These are phyloP conservation scores for Neurospora sp. DNA, from an alignment of 495 filamentous ascomycete genomes.

Conservation along the genomic window DNA sequence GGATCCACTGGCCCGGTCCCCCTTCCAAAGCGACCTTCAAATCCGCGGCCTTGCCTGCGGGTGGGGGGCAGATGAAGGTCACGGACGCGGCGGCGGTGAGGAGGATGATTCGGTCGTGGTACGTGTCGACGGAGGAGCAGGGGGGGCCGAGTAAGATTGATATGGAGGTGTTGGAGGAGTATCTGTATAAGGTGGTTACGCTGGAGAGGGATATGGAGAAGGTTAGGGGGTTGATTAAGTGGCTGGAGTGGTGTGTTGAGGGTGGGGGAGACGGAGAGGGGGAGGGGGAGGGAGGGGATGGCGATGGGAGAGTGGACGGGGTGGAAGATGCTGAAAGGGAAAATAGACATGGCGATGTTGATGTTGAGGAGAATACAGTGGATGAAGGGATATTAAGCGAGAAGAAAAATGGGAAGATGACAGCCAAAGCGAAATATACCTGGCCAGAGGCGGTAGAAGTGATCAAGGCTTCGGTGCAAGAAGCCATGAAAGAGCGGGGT, in stretches of 20 bases:
- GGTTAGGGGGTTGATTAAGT: conserved; percentile 37
- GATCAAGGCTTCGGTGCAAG: conserved; percentile 50
- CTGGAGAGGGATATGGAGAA: conserved; percentile 64
- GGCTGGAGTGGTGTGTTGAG: conserved; percentile 63
- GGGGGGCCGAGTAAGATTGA: conserved; percentile 64
- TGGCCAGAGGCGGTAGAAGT: conserved; percentile 41
- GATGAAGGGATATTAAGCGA: background rate
- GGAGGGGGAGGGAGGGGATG: conserved; percentile 14
- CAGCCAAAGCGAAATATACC: background rate
- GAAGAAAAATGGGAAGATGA: background rate
- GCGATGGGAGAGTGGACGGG: background rate
- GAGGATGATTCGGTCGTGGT: conserved; percentile 52
- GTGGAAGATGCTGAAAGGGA: background rate
- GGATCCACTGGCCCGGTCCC: background rate
- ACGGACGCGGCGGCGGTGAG: conserved; percentile 11
- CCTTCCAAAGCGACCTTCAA: background rate
- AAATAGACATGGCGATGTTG: background rate
- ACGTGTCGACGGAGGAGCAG: conserved; percentile 50
- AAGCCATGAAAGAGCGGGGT: conserved; percentile 51
- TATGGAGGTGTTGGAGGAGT: conserved; percentile 57
- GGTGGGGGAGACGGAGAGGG: conserved; percentile 31
- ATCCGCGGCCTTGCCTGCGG: background rate
- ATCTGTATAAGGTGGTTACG: conserved; percentile 55
- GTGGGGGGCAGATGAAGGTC: background rate
- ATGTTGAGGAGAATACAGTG: background rate